These are phyloP conservation scores for Cyamopsis tetragonoloba DNA, from an alignment of 306 rosid genomes.

Conservation along the genomic window DNA sequence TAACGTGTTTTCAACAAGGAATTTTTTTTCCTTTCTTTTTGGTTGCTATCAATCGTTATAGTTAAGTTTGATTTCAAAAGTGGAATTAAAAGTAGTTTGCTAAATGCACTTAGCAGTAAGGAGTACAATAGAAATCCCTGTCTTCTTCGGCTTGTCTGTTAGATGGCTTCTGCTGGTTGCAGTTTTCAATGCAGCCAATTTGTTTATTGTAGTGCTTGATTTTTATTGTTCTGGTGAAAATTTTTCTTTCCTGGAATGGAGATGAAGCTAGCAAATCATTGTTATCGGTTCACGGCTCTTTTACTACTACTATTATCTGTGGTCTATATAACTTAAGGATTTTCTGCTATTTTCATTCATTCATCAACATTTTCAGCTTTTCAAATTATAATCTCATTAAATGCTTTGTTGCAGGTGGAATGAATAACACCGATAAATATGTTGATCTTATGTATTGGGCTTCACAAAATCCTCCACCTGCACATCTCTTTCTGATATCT, in stretches of 20 bases:
- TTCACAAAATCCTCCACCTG: conserved; percentile 96
- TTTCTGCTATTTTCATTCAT: background rate
- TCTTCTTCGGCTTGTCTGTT: background rate
- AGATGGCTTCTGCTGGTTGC: background rate
- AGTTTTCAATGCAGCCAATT: background rate
- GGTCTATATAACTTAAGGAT: background rate
- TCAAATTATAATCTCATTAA: background rate
- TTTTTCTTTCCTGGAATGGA: background rate
- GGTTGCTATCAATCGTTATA: background rate
- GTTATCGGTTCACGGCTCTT: background rate
- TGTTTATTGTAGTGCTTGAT: background rate
- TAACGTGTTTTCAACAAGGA: background rate
- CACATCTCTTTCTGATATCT: conserved; percentile 82
- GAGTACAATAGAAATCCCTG: background rate
- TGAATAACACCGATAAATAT: conserved; percentile 75
- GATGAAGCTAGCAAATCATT: background rate
- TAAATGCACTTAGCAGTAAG: background rate
- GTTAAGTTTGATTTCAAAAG: background rate
- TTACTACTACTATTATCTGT: background rate
- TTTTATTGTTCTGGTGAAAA: background rate
- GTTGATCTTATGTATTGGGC: conserved; percentile 83
- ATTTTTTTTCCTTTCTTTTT: no score
- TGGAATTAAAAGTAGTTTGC: background rate
- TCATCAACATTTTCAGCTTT: background rate
- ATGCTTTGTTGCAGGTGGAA: conserved; percentile 63